Conservation (phyloP, 345 rosid genomes). For the Eucalyptus sideroxylon region DNA sequence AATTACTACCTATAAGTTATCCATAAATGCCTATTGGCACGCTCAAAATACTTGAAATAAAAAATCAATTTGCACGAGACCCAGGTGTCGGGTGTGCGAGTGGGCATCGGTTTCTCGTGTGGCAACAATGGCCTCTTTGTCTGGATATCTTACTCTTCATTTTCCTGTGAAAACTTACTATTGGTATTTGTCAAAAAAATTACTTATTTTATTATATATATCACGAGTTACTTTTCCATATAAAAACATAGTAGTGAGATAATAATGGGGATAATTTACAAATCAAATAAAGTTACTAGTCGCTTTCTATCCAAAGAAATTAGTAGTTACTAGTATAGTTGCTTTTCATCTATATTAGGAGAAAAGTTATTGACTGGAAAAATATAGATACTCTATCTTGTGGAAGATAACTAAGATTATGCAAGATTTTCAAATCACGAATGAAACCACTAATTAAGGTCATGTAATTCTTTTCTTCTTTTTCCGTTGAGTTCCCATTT, state of each 20-base stretch:
- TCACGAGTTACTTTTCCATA: background rate
- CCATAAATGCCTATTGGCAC: background rate
- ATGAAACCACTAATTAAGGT: background rate
- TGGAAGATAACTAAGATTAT: background rate
- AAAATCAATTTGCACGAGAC: background rate
- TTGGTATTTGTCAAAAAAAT: background rate
- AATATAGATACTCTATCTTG: background rate
- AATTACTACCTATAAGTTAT: background rate
- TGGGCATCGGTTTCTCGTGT: background rate
- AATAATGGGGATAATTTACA: background rate
- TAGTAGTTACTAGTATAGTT: background rate
- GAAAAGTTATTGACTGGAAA: background rate
- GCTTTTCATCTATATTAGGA: background rate
- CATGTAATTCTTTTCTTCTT: background rate
- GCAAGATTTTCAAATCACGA: background rate
- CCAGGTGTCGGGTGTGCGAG: background rate
- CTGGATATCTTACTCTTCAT: background rate
- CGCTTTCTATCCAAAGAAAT: background rate
- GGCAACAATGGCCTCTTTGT: background rate
- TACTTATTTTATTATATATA: background rate
- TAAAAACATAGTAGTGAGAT: background rate
- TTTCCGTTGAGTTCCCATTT: background rate
- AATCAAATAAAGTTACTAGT: background rate
- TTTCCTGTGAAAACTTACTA: background rate
- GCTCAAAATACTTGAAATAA: background rate